Base-by-base conservation (phyloP, 2,329 filamentous ascomycete genomes). In the Ascosphaera apis region DNA sequence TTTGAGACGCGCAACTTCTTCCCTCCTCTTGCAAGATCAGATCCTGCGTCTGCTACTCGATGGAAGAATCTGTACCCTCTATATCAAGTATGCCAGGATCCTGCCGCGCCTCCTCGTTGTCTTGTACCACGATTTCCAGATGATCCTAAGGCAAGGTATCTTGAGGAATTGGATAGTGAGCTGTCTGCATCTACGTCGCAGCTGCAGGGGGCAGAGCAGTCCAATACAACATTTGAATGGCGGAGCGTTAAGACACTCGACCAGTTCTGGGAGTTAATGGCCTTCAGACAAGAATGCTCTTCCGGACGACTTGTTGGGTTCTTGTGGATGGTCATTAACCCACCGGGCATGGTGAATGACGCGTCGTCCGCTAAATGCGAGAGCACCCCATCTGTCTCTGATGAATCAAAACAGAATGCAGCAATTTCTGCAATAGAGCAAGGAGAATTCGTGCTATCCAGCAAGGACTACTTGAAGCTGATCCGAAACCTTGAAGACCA, bases 201-300 rank as follows among this genome's bases (percentile, higher is more conserved):
- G 21, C 5, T 6, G 11, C 5, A 25, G 6, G 11, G 6, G 6
- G 11, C 5, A 5, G 21, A 25, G 6, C 61, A 58, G 37, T 57
- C 66, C 43, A 67, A 69, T 43, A 64, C 61, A 17, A 57, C 60
- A 2, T 78, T 78, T 0, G 65, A 69, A 38, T 98, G 88, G 88
- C 78, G 73, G 50, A 83, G 77, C 40, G 73, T 93, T 16, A 75
- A 67, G 50, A 78, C 72, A 0, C 59, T 98, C 30, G 79, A 84
- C n/a, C 74, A 84, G 45, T 98, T 98, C 49, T 98, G 88, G 88
- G 88, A 98, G 42, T 78, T 91, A 67, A 95, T 98, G 86, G 76
- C 84, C 0, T 95, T 80, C 50, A 67, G 88, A 38, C 88, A 95
- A 52, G 88, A 98, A 50, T 98, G 88, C 49, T 92, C 84, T 1